These are phyloP conservation scores for Ramichloridium luteum DNA, from an alignment of 2,329 filamentous ascomycete genomes.

Conservation along the genomic window DNA sequence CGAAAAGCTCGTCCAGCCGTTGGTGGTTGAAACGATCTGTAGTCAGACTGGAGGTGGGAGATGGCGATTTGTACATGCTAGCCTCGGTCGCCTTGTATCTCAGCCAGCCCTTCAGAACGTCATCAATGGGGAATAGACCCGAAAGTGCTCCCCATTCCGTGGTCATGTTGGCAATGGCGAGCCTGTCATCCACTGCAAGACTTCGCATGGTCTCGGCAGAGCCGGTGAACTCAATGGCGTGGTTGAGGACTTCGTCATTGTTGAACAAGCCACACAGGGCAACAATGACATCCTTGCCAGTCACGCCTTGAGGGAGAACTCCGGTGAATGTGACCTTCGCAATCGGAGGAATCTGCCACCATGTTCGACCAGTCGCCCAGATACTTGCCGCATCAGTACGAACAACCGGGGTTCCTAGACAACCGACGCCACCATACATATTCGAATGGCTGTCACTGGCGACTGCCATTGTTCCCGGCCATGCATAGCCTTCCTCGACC, in stretches of 20 bases:
- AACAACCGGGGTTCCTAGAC: conserved; percentile 69
- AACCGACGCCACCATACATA: conserved; percentile 71
- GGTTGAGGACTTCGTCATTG: conserved; percentile 79
- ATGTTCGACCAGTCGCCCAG: conserved; percentile 71
- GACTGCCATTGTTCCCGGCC: conserved; percentile 74
- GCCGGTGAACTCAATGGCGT: conserved; percentile 78
- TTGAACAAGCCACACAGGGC: conserved; percentile 79
- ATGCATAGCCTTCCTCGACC: conserved; percentile 73
- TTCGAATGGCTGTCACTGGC: conserved; percentile 69
- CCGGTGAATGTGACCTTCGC: conserved; percentile 70
- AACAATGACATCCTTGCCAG: conserved; percentile 88
- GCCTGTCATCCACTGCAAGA: conserved; percentile 57
- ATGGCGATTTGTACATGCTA: conserved; percentile 45
- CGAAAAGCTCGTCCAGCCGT: conserved; percentile 58
- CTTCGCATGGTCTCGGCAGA: conserved; percentile 63
- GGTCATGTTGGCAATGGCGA: conserved; percentile 71
- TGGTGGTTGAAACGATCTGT: conserved; percentile 57
- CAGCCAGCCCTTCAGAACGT: conserved; percentile 58
- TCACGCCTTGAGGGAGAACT: conserved; percentile 63
- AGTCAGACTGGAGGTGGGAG: conserved; percentile 35
- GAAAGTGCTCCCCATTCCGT: conserved; percentile 68
- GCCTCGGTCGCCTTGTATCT: conserved; percentile 61
- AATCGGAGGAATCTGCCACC: conserved; percentile 81
- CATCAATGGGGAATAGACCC: conserved; percentile 71
- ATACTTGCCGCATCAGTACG: conserved; percentile 78